These are phyloP conservation scores for Venturiaceae sp. DNA, from an alignment of 2,329 filamentous ascomycete species.

Conservation along the genomic window DNA sequence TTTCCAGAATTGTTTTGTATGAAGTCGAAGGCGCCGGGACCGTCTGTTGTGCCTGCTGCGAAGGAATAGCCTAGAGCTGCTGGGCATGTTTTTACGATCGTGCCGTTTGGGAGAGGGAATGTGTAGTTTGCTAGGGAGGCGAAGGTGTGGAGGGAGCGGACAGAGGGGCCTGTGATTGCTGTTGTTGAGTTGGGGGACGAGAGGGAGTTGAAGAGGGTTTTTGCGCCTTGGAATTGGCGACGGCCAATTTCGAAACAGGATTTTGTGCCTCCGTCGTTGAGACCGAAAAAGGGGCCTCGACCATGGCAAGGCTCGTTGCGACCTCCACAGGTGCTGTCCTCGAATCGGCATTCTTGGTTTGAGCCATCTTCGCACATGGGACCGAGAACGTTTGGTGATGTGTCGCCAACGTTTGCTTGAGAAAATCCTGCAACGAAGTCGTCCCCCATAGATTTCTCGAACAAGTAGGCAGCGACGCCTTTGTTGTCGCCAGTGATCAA, in stretches of 20 bases:
- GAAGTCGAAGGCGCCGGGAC: conserved; percentile 87
- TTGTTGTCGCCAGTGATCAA: conserved; percentile 93
- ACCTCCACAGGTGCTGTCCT: conserved; percentile 78
- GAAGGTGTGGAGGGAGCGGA: conserved; percentile 79
- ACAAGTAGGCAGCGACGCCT: conserved; percentile 76
- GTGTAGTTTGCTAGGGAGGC: conserved; percentile 69
- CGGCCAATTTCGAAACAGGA: conserved; percentile 69
- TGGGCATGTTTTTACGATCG: conserved; percentile 63
- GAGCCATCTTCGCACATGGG: conserved; percentile 85
- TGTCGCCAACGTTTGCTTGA: conserved; percentile 85
- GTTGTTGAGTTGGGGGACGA: conserved; percentile 12
- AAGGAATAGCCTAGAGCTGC: conserved; percentile 88
- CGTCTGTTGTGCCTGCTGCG: conserved; percentile 84
- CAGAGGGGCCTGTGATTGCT: conserved; percentile 49
- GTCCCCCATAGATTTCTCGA: conserved; percentile 60
- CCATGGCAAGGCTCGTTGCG: conserved; percentile 63
- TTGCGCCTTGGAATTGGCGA: conserved; percentile 58
- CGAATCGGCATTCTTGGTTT: conserved; percentile 54
- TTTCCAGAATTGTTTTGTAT: conserved; percentile 72
- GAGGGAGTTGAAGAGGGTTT: conserved; percentile 25
- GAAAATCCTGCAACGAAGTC: conserved; percentile 86
- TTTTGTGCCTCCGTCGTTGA: conserved; percentile 53
- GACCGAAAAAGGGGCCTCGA: conserved; percentile 58
- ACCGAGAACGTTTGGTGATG: conserved; percentile 76
- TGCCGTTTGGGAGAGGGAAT: conserved; percentile 66